phyloP scores from a whole-genome alignment of 305 asterid species.

The Fraxinus xanthoxyloides region DNA sequence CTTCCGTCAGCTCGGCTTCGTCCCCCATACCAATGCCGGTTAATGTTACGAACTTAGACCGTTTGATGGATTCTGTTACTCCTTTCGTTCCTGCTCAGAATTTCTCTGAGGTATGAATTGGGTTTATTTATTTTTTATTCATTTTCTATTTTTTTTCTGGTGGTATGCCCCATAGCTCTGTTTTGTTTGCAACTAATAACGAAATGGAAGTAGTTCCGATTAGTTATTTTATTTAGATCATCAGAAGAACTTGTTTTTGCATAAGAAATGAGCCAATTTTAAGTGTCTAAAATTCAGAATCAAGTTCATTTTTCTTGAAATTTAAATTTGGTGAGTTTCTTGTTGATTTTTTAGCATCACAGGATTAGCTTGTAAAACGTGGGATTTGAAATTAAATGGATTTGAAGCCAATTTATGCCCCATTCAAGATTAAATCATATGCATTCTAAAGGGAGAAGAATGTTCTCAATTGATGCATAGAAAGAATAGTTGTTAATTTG shows the following conservation, averaged over 20 bases:
- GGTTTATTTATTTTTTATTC: neutral
- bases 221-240: slow-evolving; percentile 13
- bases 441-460: neutral
- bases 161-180: slow-evolving; percentile 27
- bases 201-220: slow-evolving; percentile 5
- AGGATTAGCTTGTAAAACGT: slow-evolving; percentile 1
- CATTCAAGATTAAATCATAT: slow-evolving; percentile 12
- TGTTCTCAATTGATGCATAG: neutral
- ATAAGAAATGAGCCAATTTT: neutral
- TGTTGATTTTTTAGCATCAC: neutral
- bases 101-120: slow-evolving; percentile 51
- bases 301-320: slow-evolving; percentile 3
- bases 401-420: slow-evolving; percentile 4
- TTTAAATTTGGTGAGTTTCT: neutral
- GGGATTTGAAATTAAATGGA: slow-evolving; percentile 14
- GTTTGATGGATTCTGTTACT: slow-evolving; percentile 63
- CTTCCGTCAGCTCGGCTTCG: slow-evolving; percentile 7
- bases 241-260: slow-evolving; percentile 13
- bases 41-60: slow-evolving; percentile 59
- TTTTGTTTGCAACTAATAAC: slow-evolving; percentile 22
- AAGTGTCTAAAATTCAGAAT: neutral
- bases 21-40: neutral
- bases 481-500: neutral
- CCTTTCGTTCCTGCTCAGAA: slow-evolving; percentile 47
- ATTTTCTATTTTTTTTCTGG: neutral